Conservation (phyloP, 2,329 filamentous ascomycete species). For the Aspergillus viridinutans region DNA sequence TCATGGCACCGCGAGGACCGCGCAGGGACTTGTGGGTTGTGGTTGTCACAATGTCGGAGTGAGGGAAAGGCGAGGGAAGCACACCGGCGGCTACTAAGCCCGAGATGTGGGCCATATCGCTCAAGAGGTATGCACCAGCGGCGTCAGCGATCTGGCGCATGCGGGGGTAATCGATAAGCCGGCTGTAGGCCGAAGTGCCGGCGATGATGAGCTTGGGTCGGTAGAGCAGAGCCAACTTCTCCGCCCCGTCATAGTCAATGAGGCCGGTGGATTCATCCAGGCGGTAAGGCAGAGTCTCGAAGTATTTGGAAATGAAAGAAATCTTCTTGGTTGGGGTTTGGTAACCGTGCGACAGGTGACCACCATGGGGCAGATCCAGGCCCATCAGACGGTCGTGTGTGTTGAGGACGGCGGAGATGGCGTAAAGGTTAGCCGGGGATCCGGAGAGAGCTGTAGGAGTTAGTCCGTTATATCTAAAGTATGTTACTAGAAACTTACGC, state of each 20-base stretch:
- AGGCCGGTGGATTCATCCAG: slow-evolving; percentile 73
- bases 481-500: slow-evolving; percentile 48
- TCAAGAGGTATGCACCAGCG: slow-evolving; percentile 88
- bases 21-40: slow-evolving; percentile 99
- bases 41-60: slow-evolving; percentile 95
- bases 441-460: slow-evolving; percentile 66
- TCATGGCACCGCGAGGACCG: slow-evolving; percentile 97
- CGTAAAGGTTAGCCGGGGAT: slow-evolving; percentile 70
- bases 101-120: slow-evolving; percentile 98
- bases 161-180: slow-evolving; percentile 90
- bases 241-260: slow-evolving; percentile 92
- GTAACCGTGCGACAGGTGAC: slow-evolving; percentile 94
- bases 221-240: slow-evolving; percentile 86
- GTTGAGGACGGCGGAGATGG: slow-evolving; percentile 94
- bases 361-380: slow-evolving; percentile 88
- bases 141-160: slow-evolving; percentile 96
- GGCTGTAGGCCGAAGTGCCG: slow-evolving; percentile 96
- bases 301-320: slow-evolving; percentile 96
- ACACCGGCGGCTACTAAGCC: slow-evolving; percentile 90
- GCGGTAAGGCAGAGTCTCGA: slow-evolving; percentile 96
- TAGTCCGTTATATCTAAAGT: slow-evolving; percentile 1
- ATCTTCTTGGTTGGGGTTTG: slow-evolving; percentile 96
- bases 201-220: slow-evolving; percentile 94
- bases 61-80: slow-evolving; percentile 85
- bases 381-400: slow-evolving; percentile 97